phyloP scores from a whole-genome alignment of 805 yeast species.

The Zygotorulaspora chibaensis region DNA sequence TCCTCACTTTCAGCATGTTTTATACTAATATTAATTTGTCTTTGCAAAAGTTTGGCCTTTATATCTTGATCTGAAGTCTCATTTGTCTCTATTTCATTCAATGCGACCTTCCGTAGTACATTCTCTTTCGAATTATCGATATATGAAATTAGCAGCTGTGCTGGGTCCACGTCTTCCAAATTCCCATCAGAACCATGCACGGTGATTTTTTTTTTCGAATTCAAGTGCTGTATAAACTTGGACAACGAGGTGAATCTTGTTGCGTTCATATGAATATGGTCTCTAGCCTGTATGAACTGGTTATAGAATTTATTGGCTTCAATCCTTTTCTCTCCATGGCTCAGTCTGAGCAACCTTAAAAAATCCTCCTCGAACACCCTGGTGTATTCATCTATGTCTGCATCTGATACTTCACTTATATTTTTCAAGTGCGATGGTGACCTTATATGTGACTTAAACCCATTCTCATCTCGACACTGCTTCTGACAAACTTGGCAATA shows the following conservation, averaged over 20 bases:
- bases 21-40: conserved; percentile 43
- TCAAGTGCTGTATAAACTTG: conserved; percentile 60
- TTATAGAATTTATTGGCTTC: conserved; percentile 86
- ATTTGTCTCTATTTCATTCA: conserved; percentile 36
- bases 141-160: conserved; percentile 45
- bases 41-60: conserved; percentile 40
- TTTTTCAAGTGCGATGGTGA: conserved; percentile 73
- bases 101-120: conserved; percentile 37
- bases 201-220: conserved; percentile 49
- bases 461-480: conserved; percentile 95
- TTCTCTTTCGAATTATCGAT: conserved; percentile 54
- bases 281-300: conserved; percentile 75
- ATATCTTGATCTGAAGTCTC: conserved; percentile 46
- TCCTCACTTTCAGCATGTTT: conserved; percentile 12
- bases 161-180: conserved; percentile 34
- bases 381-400: conserved; percentile 57
- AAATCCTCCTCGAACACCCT: conserved; percentile 59
- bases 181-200: conserved; percentile 40
- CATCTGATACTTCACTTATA: conserved; percentile 45
- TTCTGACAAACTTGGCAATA: conserved; percentile 90
- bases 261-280: conserved; percentile 88
- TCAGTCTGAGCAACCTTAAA: conserved; percentile 51
- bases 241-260: conserved; percentile 74
- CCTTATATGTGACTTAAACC: conserved; percentile 82
- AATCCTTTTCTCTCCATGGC: conserved; percentile 78